Conservation (phyloP, 2,329 filamentous ascomycete species). For the Fusarium brachygibbosum region DNA sequence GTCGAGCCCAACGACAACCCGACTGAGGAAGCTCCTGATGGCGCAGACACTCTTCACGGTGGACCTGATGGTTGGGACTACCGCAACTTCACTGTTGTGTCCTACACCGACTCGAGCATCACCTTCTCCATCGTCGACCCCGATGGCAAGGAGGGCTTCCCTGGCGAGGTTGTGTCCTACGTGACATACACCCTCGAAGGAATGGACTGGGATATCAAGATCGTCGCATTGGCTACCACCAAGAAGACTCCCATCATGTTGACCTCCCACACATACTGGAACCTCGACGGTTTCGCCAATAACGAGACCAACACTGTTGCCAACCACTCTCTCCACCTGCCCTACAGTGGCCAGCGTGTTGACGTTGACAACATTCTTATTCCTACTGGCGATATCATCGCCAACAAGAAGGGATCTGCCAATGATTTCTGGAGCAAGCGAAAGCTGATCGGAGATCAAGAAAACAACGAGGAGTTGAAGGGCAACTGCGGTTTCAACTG, state of each 20-base stretch:
- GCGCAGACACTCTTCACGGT: conserved; percentile 76
- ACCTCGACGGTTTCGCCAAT: conserved; percentile 83
- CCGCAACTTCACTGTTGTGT: conserved; percentile 81
- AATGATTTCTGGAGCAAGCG: conserved; percentile 87
- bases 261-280: conserved; percentile 82
- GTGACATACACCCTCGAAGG: conserved; percentile 79
- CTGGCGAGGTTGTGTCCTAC: conserved; percentile 80
- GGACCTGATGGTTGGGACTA: conserved; percentile 81
- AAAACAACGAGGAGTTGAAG: conserved; percentile 70
- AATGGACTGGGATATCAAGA: conserved; percentile 78
- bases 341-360: conserved; percentile 78
- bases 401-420: conserved; percentile 75
- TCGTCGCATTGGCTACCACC: conserved; percentile 77
- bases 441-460: conserved; percentile 82
- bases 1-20: conserved; percentile 74
- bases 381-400: conserved; percentile 80
- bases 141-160: conserved; percentile 82
- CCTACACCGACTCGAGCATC: conserved; percentile 75
- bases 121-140: conserved; percentile 81
- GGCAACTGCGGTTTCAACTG: conserved; percentile 86
- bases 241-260: conserved; percentile 88
- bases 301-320: conserved; percentile 73
- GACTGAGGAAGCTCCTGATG: conserved; percentile 62
- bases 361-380: conserved; percentile 79
- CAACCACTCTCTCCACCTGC: conserved; percentile 80